phyloP scores from a whole-genome alignment of 2,329 filamentous ascomycete genomes.

The Madurella fahalii region DNA sequence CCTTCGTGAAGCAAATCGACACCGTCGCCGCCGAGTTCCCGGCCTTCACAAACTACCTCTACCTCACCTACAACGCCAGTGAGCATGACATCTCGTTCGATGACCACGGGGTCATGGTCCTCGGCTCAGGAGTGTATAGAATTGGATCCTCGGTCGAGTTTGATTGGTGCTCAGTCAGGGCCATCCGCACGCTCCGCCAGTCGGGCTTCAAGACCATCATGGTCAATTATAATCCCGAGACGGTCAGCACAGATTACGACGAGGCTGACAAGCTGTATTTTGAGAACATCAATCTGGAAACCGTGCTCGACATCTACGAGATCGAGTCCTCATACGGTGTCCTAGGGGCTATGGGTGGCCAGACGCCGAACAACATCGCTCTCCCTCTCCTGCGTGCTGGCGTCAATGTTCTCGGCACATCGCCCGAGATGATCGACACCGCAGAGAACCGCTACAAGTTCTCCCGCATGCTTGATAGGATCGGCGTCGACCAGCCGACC shows the following conservation, averaged over 20 bases:
- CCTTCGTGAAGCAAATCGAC: conserved; percentile 96
- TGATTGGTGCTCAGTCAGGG: conserved; percentile 96
- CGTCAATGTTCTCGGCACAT: conserved; percentile 90
- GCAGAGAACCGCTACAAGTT: conserved; percentile 99
- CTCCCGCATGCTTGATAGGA: conserved; percentile 93
- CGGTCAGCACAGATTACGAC: conserved; percentile 85
- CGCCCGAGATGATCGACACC: conserved; percentile 97
- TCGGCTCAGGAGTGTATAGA: conserved; percentile 92
- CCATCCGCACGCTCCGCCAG: conserved; percentile 83
- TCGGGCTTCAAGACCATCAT: conserved; percentile 91
- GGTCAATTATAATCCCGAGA: conserved; percentile 87
- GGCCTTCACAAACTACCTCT: conserved; percentile 90
- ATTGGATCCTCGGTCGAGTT: conserved; percentile 98
- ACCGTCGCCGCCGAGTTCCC: conserved; percentile 97
- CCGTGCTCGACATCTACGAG: conserved; percentile 88
- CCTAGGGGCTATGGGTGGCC: conserved; percentile 92
- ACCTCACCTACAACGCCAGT: conserved; percentile 89
- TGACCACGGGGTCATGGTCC: conserved; percentile 91
- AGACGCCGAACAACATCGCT: conserved; percentile 97
- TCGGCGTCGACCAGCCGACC: conserved; percentile 89
- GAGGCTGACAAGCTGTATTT: conserved; percentile 95
- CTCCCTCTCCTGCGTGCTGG: conserved; percentile 82
- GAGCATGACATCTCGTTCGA: conserved; percentile 80
- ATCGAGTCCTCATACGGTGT: conserved; percentile 80
- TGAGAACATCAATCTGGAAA: conserved; percentile 89